Evolutionary conservation across 768 basidiomycete species (phyloP), one percentile per base, ranked within the genome.

Genomic region (Panaeolus papilionaceus): DNA sequence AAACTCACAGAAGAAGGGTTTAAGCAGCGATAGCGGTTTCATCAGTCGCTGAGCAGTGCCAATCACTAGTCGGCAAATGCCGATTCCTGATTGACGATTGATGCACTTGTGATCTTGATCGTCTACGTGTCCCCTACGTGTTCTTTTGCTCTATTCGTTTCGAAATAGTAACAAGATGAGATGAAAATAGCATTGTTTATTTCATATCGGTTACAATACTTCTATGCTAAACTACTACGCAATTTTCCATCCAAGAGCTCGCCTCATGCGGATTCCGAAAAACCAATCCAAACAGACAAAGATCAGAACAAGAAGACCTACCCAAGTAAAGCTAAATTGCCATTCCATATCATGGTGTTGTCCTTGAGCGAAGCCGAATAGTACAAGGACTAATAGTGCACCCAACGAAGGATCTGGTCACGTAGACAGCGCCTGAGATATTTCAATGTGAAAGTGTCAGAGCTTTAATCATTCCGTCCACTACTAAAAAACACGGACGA

Each of bases 361-460:
- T 8, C 68, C 70, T 23, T 66, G 28, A 16, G 69, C 69, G 20
- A 71, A 62, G 42, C 69, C 64, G 38, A 64, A 66, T 20, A 71
- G 58, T 16, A 69, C 62, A 6, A 63, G 18, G 7, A 42, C 65
- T 28, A 73, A 65, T 11, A 70, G 61, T 0, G 71, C 20, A 12
- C 72, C 71, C 63, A 70, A 26, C 18, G 72, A 69, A 18, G 72
- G 70, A 54, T 71, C 70, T 8, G 70, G 72, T 7, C 72, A 69
- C 11, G 70, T 69, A 1, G 67, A 64, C 33, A 72, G 61, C 33
- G 71, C 66, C 71, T 70, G 10, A 28, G 12, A 38, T 49, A 33
- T 33, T 3, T 33, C 33, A 3, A 33, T 33, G 33, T n/a, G 23
- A 26, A 10, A 49, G 20, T 16, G 16, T 45, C 18, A 45, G 45